Evolutionary conservation across 345 rosid genomes (phyloP).

Genomic region (Eucalyptus sp.): DNA sequence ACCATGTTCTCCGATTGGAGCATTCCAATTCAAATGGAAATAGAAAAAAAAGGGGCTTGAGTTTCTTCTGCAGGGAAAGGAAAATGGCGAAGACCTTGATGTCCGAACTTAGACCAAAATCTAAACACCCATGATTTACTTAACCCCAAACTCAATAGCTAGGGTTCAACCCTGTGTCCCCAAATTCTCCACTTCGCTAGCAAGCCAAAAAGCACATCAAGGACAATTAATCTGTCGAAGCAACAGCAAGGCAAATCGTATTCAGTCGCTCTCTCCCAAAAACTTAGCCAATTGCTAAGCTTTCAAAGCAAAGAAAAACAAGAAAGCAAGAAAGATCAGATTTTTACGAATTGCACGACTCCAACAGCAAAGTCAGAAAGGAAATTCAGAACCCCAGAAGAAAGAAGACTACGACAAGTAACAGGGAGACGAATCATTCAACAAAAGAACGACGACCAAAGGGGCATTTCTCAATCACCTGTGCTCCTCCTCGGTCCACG

Average conservation of each 20-base stretch:
- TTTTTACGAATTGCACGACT: background rate
- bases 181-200: background rate
- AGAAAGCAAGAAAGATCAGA: background rate
- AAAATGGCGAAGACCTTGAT: background rate
- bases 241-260: background rate
- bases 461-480: constrained; percentile 1
- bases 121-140: background rate
- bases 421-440: background rate
- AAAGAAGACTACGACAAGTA: background rate
- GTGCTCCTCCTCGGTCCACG: constrained; percentile 60
- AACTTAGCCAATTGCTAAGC: background rate
- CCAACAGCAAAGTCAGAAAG: background rate
- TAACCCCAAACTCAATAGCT: background rate
- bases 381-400: background rate
- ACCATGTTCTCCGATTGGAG: background rate
- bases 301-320: background rate
- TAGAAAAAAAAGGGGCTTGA: background rate
- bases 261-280: background rate
- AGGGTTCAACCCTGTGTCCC: background rate
- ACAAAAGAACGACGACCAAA: too few species aligned
- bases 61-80: background rate
- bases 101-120: background rate
- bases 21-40: background rate
- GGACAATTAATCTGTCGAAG: background rate
- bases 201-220: background rate